Evolutionary conservation across 495 filamentous ascomycete genomes (phyloP), one percentile per base, ranked within the genome.

Genomic region (Trichoderma virens): DNA sequence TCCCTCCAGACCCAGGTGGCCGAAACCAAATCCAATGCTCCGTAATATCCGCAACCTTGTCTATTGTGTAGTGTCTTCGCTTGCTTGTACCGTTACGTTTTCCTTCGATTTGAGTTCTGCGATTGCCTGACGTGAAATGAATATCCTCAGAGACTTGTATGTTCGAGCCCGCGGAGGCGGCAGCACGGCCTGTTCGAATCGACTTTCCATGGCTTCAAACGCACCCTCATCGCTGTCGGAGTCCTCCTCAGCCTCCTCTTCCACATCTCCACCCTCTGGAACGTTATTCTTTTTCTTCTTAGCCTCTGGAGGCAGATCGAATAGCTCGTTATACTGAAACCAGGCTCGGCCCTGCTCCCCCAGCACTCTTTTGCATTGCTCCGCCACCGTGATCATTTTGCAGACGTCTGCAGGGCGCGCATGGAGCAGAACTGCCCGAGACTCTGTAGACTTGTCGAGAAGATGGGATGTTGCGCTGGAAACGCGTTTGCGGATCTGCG

Each of bases 301-400:
- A 66, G 54, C 71, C 65, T 60, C 70, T 68, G 59, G 64, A 56
- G 76, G 70, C 30, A 72, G 62, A 62, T 76, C 67, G 60, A 75
- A 74, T 31, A 86, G 66, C 5, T 75, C 68, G 51, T 80, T 83
- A 65, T 90, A 90, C 70, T 90, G 85, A 67, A 75, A 90, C 82
- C 83, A 87, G 63, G 75, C 75, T 47, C 77, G 75, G 1, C 78
- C 77, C 47, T 71, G 70, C 61, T 81, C 76, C n/a, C 65, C 74
- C 51, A 90, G 75, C 31, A 84, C 78, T 25, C 85, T 75, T 67
- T 88, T 88, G 14, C 82, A 76, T 18, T 90, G 84, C 73, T 90
- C 88, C 32, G 80, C 78, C 27, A 90, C 79, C 16, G 81, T 85
- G 64, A 89, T 80, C 61, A 88, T 76, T 70, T 91, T 91, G 66